Evolutionary conservation across 441 rosid genomes (phyloP), one percentile per base, ranked within the genome.

Genomic region (Mallotus japonicus): DNA sequence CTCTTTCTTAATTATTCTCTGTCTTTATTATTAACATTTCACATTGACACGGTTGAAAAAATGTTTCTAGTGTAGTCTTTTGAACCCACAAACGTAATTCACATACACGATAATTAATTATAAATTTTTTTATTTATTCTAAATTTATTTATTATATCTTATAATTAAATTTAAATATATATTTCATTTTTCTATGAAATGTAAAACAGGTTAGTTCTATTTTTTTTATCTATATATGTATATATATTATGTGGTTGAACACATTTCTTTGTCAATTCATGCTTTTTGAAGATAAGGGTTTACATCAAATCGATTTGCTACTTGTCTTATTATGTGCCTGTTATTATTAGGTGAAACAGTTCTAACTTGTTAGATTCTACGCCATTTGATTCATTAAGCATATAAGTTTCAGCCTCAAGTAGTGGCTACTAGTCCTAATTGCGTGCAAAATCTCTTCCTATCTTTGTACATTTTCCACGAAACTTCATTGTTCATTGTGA

Each of bases 281-380:
- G 24, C 57, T 42, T 69, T 69, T 72, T 37, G 49, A 11, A 64
- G 75, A 73, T 44, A 19, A 28, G 75, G 32, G 62, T 51, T 75
- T 79, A 17, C 69, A 77, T 79, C 75, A 77, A 13, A 58, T 73
- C 72, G 78, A 81, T 78, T 78, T 79, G 70, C 64, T 70, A 56
- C 62, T 77, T 83, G 87, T 84, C 85, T 77, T 77, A 37, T 37
- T 37, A 42, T 60, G 47, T 66, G 65, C 44, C 64, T 74, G 56
- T 58, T 44, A 47, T 58, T 44, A 47, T 76, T 80, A 54, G 84
- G 85, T 77, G 49, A 40, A 79, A 80, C 70, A 79, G 80, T 75
- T 74, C 28, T 14, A 15, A 28, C 19, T 13, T 11, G 32, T 46
- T 28, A 49, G 34, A 53, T 67, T 61, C 34, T 17, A 64, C 60